phyloP scores from a whole-genome alignment of 441 rosid species.

The Pelargonium myrrhifolium region DNA sequence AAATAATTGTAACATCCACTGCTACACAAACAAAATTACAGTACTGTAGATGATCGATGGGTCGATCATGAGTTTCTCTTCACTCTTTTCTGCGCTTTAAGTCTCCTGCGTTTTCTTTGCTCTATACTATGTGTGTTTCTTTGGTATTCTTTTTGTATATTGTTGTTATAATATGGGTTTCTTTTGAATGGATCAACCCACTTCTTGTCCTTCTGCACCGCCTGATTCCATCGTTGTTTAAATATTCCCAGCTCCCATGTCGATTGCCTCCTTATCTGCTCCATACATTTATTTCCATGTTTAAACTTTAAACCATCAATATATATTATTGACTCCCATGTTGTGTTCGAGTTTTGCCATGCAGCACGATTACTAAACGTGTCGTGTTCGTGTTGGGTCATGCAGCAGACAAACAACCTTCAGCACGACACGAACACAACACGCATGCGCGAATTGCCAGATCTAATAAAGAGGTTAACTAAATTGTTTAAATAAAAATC shows the following conservation, averaged over 20 bases:
- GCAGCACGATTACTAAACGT: not conserved
- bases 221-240: constrained; percentile 67
- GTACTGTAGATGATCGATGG: not conserved
- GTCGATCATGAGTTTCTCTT: no score
- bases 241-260: constrained; percentile 68
- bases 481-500: not conserved
- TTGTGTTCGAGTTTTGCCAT: not conserved
- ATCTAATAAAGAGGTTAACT: not conserved
- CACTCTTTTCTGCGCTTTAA: not conserved
- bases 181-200: constrained; percentile 67
- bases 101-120: not conserved
- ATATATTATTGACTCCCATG: no score
- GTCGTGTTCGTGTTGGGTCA: no score
- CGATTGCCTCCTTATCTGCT: constrained; percentile 82
- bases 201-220: constrained; percentile 47
- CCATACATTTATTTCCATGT: not conserved
- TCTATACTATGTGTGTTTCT: not conserved
- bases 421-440: no score
- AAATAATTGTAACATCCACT: no score
- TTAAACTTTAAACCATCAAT: not conserved
- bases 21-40: not conserved
- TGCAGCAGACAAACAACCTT: not conserved
- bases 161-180: constrained; percentile 2
- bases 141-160: not conserved
- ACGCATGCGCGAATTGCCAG: not conserved